Evolutionary conservation across 2,329 filamentous ascomycete species (phyloP), one percentile per base, ranked within the genome.

Genomic region (Fusarium citri): DNA sequence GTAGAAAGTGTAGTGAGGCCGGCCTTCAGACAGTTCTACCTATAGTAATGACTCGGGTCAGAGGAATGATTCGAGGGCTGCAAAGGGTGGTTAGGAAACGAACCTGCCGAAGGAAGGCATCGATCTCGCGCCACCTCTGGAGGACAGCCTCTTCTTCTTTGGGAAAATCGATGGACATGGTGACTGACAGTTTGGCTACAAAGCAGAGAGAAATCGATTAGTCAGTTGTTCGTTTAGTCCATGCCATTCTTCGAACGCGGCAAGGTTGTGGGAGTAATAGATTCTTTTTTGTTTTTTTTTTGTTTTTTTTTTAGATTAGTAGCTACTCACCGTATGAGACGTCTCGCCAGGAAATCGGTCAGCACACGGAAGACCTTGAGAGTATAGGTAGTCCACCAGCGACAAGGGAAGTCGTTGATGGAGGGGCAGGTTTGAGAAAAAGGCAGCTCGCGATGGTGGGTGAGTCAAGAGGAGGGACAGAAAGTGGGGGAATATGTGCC

Each of bases 1-100:
- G 84, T 98, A 98, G 83, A 99, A 99, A 59, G 94, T 97, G 79
- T 97, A 99, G 56, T 90, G 92, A 69, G 92, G 89, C 68, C 91
- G 89, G 71, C 92, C 93, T 80, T 92, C 88, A 14, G 94, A 96
- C 65, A 98, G 88, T 82, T 96, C 92, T 68, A 91, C 81, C 84
- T 89, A 49, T 30, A 31, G 31, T n/a, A 11, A 42, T 30, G 23
- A 26, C 15, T 25, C 11, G 3, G 11, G 55, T 74, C 50, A 74
- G 68, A 25, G 26, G 14, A 11, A 25, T 37, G 20, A 34, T 42
- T 23, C 15, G 40, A 43, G 7, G 45, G 30, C 28, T 28, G 40
- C 18, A 30, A n/a, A 45, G n/a, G 15, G 16, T 18, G 20, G 18
- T 30, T 18, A 30, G 28, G 22, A 34, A 53, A 71, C 79, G 55